These are phyloP conservation scores for Blastocladiella britannica DNA, from an alignment of 192 early-diverging fungal species.

Conservation along the genomic window DNA sequence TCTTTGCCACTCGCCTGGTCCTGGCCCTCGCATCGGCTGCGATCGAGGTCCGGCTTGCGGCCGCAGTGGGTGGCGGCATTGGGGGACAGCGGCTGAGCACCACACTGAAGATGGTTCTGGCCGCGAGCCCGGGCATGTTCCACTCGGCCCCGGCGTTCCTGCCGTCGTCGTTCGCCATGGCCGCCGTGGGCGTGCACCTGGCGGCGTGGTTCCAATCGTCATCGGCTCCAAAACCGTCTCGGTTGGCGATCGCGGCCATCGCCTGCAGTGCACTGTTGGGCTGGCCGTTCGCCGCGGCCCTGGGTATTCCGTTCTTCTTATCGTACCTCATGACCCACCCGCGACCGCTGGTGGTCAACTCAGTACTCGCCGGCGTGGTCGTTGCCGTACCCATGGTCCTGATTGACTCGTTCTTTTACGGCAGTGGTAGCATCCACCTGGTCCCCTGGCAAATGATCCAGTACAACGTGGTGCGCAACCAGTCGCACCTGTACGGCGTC, in stretches of 20 bases:
- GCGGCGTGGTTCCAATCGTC: background rate
- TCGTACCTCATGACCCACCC: constrained; percentile 42
- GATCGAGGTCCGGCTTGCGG: no score
- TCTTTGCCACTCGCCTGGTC: background rate
- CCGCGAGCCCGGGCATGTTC: constrained; percentile 68
- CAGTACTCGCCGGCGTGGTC: no score
- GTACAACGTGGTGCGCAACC: constrained; percentile 72
- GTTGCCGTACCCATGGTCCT: constrained; percentile 24
- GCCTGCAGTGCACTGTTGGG: constrained; percentile 44
- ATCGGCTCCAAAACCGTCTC: background rate
- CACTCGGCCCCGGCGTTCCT: constrained; percentile 44
- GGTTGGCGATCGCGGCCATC: constrained; percentile 5
- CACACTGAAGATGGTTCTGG: constrained; percentile 13
- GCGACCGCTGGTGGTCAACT: no score
- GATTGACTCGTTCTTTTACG: constrained; percentile 64
- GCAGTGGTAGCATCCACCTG: no score
- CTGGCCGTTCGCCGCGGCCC: constrained; percentile 70
- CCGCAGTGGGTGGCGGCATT: no score
- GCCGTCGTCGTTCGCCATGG: constrained; percentile 88
- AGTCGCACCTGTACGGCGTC: constrained; percentile 61
- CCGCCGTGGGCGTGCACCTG: constrained; percentile 49
- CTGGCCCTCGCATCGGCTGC: background rate
- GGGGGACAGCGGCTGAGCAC: no score
- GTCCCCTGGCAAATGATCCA: constrained; percentile 72
- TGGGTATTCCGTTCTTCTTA: constrained; percentile 53